phyloP scores from a whole-genome alignment of 192 early-diverging fungal species.

The Haplosporangium gracile region DNA sequence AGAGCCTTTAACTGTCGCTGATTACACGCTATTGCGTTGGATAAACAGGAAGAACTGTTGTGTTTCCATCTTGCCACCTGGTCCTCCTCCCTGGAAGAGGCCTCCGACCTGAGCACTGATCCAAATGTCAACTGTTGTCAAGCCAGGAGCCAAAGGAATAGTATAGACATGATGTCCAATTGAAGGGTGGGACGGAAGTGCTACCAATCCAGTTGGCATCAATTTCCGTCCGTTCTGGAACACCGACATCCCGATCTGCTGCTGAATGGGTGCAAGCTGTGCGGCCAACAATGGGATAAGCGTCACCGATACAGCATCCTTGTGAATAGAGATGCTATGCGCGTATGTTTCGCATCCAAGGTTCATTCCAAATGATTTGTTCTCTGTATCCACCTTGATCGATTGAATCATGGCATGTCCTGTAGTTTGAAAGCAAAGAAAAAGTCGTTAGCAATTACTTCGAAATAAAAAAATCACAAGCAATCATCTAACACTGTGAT shows the following conservation, averaged over 20 bases:
- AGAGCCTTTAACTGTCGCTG: background rate
- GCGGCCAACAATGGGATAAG: slow-evolving; percentile 43
- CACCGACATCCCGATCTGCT: slow-evolving; percentile 44
- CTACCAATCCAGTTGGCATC: slow-evolving; percentile 23
- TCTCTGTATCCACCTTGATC: slow-evolving; percentile 48
- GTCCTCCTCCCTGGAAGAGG: slow-evolving; percentile 41
- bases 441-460: background rate
- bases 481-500: background rate
- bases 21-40: slow-evolving; percentile 36
- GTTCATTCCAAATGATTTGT: slow-evolving; percentile 58
- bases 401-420: slow-evolving; percentile 52
- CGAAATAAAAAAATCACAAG: background rate
- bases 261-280: slow-evolving; percentile 42
- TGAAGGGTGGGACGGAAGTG: slow-evolving; percentile 22
- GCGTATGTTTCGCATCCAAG: slow-evolving; percentile 35
- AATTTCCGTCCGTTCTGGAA: slow-evolving; percentile 56
- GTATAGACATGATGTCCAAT: slow-evolving; percentile 49
- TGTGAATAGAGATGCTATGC: slow-evolving; percentile 45
- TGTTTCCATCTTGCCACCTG: slow-evolving; percentile 49
- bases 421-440: slow-evolving; percentile 4
- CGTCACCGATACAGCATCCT: slow-evolving; percentile 28
- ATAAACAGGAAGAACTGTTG: slow-evolving; percentile 52
- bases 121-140: slow-evolving; percentile 56
- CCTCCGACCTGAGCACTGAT: slow-evolving; percentile 51
- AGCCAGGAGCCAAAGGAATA: slow-evolving; percentile 24